Evolutionary conservation across 2,329 filamentous ascomycete genomes (phyloP), one percentile per base, ranked within the genome.

Genomic region (Fusarium fracticaudum): DNA sequence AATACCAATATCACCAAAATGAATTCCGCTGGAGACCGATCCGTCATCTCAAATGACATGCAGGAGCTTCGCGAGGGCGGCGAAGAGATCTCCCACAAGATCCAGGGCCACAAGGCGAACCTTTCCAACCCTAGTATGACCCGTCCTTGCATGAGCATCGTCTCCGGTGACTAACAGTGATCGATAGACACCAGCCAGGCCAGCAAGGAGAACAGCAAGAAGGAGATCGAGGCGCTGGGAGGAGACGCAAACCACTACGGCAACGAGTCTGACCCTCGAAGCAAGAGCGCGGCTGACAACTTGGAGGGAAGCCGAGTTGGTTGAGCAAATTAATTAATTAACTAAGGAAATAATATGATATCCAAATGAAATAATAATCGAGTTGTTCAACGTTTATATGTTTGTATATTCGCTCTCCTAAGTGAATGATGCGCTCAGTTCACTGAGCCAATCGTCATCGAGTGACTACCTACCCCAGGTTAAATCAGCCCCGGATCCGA

Each of bases 81-180:
- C 67, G 78, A 80, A 53, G 74, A 78, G 37, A 68, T 76, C 66
- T 79, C 78, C 50, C 63, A 79, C 66, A 67, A 75, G 55, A 80
- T 80, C 61, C 76, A 74, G 72, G 85, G 85, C 20, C 84, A 86
- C 77, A 86, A 86, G 78, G 85, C 85, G 6, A 87, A 87, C 69
- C 71, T 87, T 24, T 81, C 82, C 64, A 87, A 87, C 68, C 84
- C 85, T 15, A 86, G 85, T 86, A 78, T 18, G 70, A 20, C 2
- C 5, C 29, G 5, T 14, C 5, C 11, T 47, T 38, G 40, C 17
- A 15, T 22, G 15, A 22, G 6, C 5, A 13, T 8, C 14, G 35
- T 9, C 9, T 14, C 13, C 8, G 14, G 12, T 44, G 5, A 33
- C 57, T 74, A 29, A 74, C 43, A 17, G 20, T 8, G n/a, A 24